phyloP scores from a whole-genome alignment of 148 eudicot genomes.

The Cornus kousa region DNA sequence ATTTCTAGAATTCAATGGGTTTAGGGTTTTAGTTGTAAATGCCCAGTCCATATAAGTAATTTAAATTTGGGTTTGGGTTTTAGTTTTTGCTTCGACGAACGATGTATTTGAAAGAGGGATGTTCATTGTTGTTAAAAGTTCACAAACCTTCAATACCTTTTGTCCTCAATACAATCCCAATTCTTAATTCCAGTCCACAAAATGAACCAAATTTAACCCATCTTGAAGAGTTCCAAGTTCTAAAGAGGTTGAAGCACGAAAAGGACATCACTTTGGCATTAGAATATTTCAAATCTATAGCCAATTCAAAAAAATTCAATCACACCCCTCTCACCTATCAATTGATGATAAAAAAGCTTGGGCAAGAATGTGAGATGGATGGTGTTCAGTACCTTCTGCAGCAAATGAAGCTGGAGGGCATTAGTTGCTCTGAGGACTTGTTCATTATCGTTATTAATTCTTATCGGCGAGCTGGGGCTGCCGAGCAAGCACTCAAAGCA shows the following conservation, averaged over 20 bases:
- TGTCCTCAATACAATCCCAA: slow-evolving; percentile 56
- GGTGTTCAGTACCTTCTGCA: slow-evolving; percentile 74
- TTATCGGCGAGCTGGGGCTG: slow-evolving; percentile 48
- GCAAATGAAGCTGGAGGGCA: slow-evolving; percentile 75
- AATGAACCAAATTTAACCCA: slow-evolving; percentile 17
- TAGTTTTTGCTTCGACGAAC: neutral
- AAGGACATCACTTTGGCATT: slow-evolving; percentile 47
- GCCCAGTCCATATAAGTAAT: neutral
- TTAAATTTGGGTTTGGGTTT: slow-evolving; percentile 1
- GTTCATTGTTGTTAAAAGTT: slow-evolving; percentile 61
- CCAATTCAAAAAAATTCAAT: slow-evolving; percentile 52
- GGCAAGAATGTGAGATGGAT: slow-evolving; percentile 52
- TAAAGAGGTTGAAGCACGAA: slow-evolving; percentile 47
- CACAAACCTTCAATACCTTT: slow-evolving; percentile 69
- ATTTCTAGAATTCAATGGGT: no score
- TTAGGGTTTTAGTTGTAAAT: no score
- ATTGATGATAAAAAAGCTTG: slow-evolving; percentile 67
- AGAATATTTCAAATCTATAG: slow-evolving; percentile 56
- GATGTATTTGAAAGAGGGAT: slow-evolving; percentile 79
- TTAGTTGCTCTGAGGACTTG: slow-evolving; percentile 63
- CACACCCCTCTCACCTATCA: slow-evolving; percentile 72
- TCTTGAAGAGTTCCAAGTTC: slow-evolving; percentile 51
- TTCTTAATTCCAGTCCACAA: slow-evolving; percentile 14
- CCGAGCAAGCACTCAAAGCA: slow-evolving; percentile 71
- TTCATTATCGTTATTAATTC: slow-evolving; percentile 61